phyloP scores from a whole-genome alignment of 306 rosid genomes.

The Inga leiocalycina region DNA sequence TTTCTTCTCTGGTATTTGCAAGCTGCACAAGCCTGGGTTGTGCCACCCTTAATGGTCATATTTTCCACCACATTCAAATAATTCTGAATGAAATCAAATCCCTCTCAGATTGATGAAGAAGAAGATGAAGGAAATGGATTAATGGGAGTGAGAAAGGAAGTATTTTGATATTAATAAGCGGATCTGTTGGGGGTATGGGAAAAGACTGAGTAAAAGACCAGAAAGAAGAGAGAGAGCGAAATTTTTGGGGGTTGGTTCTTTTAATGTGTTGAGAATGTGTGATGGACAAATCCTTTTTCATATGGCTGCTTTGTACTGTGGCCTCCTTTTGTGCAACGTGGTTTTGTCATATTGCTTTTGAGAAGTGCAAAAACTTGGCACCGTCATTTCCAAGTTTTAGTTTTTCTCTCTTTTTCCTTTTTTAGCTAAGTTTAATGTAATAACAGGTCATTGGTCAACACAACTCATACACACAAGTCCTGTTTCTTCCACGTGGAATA shows the following conservation, averaged over 20 bases:
- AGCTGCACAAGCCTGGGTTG: slow-evolving; percentile 58
- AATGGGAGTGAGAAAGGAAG: slow-evolving; percentile 9
- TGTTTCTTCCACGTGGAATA: background rate
- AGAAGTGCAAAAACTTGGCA: background rate
- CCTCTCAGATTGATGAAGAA: background rate
- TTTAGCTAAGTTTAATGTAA: background rate
- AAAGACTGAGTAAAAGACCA: slow-evolving; percentile 29
- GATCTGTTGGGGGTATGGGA: slow-evolving; percentile 15
- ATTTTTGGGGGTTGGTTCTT: background rate
- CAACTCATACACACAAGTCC: background rate
- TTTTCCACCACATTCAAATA: background rate
- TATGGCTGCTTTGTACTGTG: background rate
- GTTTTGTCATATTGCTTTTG: background rate
- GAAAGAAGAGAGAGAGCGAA: background rate
- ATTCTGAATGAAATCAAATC: background rate
- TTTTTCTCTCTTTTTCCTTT: background rate
- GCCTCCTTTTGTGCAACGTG: background rate
- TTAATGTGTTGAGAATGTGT: background rate
- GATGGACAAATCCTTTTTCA: background rate
- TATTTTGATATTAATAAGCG: background rate
- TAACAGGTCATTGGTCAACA: background rate
- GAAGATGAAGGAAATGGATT: background rate
- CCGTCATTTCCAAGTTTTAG: background rate
- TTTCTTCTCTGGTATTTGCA: slow-evolving; percentile 57
- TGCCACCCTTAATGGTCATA: slow-evolving; percentile 56